Percentiles rank a stretch among this genome's conserved stretches.
phyloP scores from a whole-genome alignment of 805 yeast genomes.

The Candida golubevii region DNA sequence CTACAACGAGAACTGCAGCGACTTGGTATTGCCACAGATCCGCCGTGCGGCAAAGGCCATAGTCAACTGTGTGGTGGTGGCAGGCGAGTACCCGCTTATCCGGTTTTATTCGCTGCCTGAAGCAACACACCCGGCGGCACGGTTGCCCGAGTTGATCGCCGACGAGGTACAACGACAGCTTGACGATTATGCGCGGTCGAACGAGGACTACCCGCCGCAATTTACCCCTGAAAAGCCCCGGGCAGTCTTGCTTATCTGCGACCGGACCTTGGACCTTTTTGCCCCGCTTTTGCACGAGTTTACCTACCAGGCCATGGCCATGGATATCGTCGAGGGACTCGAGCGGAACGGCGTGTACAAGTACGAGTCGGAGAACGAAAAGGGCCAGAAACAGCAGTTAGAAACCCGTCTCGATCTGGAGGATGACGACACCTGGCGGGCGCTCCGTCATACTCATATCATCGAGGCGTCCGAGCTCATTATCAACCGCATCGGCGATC shows the following conservation, averaged over 20 bases:
- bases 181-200: slow-evolving; percentile 68
- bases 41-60: slow-evolving; percentile 58
- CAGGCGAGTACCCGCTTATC: slow-evolving; percentile 86
- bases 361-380: slow-evolving; percentile 55
- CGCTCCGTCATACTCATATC: slow-evolving; percentile 69
- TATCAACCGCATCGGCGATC: slow-evolving; percentile 53
- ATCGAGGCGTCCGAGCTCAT: slow-evolving; percentile 66
- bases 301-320: slow-evolving; percentile 87
- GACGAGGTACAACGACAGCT: slow-evolving; percentile 62
- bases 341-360: slow-evolving; percentile 43
- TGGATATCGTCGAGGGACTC: slow-evolving; percentile 55
- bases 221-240: slow-evolving; percentile 52
- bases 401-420: slow-evolving; percentile 46
- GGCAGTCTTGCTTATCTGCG: slow-evolving; percentile 70
- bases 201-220: slow-evolving; percentile 63
- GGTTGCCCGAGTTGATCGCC: slow-evolving; percentile 69
- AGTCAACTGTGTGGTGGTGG: slow-evolving; percentile 65
- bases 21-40: slow-evolving; percentile 56
- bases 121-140: slow-evolving; percentile 48
- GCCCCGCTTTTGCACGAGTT: slow-evolving; percentile 89
- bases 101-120: slow-evolving; percentile 60
- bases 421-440: slow-evolving; percentile 72
- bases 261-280: slow-evolving; percentile 76
- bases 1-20: slow-evolving; percentile 61
- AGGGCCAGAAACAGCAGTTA: slow-evolving; percentile 29